Evolutionary conservation across 2,329 filamentous ascomycete genomes (phyloP), one percentile per base, ranked within the genome.

Genomic region (Achaetomium macrosporum): DNA sequence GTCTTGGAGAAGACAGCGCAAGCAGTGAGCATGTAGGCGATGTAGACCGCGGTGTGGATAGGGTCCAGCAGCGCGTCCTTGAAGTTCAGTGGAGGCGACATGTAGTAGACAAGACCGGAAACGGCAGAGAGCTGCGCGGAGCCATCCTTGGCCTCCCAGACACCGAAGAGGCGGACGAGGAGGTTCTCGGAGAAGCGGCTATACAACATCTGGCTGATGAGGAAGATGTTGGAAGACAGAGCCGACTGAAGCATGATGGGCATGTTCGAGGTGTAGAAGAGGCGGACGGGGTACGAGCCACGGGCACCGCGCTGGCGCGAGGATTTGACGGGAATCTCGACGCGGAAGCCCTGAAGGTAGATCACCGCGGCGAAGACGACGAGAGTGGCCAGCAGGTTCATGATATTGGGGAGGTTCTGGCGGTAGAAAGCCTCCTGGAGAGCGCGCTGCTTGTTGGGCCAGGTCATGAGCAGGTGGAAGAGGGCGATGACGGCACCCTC

Each of bases 211-310:
- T 99, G 93, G 71, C 88, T 93, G 77, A 99, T 90, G 61, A 99
- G 79, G 85, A 99, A 99, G 75, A 99, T 84, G 81, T 99, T 99
- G 81, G 92, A 96, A 63, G 90, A 96, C 63, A 99, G 84, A 64
- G 93, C 93, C 44, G 92, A 97, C 79, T 99, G 95, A 72, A 99
- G 82, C 93, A 99, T 99, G 76, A 99, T 99, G 69, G 93, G 93
- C 95, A 99, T 99, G 87, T 99, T 99, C 72, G 91, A 96, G 70
- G 93, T 99, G 79, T 99, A 99, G 84, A 99, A 99, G 56, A 99
- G 88, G 68, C 95, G 92, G 72, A 99, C 84, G 66, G 93, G 93
- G 83, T 97, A 99, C 39, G 91, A 95, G 68, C 92, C 95, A 67
- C 93, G 92, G 71, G 95, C 93, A 74, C 93, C 93, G 81, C 93